These are phyloP conservation scores for Malus hybrid DNA, from an alignment of 331 rosid genomes.

Conservation along the genomic window DNA sequence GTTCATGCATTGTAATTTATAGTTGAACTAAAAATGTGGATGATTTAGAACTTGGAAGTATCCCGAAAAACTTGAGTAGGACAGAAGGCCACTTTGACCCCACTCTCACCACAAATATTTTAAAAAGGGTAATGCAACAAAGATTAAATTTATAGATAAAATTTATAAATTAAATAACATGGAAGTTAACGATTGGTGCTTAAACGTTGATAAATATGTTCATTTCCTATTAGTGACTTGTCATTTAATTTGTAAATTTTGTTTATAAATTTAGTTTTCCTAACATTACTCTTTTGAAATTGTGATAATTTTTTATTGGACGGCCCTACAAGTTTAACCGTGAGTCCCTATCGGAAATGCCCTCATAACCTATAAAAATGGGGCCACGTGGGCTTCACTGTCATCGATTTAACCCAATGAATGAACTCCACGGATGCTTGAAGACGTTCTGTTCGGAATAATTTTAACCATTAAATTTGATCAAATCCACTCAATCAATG, in stretches of 20 bases:
- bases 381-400: not conserved
- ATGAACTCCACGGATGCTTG: no score
- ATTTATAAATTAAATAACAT: no score
- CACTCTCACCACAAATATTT: not conserved
- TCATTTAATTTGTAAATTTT: no score
- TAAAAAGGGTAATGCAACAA: rapidly evolving
- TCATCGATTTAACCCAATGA: not conserved
- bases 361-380: not conserved
- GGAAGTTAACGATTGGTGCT: rapidly evolving
- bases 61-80: not conserved
- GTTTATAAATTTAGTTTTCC: rapidly evolving
- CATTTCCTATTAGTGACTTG: rapidly evolving
- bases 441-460: not conserved
- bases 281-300: rapidly evolving
- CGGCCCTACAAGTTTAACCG: not conserved
- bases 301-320: rapidly evolving
- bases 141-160: no score
- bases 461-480: no score
- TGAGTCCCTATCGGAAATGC: no score
- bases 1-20: not conserved
- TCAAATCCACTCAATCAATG: no score
- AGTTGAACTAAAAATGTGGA: not conserved
- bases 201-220: no score
- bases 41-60: not conserved
- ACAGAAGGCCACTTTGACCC: not conserved